Base-by-base conservation (phyloP, 345 rosid species). In the Citrus cavaleriei region DNA sequence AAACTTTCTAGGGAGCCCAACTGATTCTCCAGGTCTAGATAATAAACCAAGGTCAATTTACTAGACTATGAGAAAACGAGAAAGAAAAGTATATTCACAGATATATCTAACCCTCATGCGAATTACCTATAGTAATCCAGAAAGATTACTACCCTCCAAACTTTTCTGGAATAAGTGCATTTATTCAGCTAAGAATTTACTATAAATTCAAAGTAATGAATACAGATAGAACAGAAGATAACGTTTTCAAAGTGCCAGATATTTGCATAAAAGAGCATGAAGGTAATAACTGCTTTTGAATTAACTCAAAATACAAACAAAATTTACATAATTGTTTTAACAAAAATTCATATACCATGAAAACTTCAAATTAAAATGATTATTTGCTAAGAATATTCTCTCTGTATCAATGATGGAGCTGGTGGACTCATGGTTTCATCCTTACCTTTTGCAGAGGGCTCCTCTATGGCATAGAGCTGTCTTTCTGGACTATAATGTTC, bases 401-500 rank as follows among this genome's bases (percentile, higher is more conserved):
- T 91, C 70, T 79, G 72, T 76, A 93, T 90, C 54, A 70, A 68
- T 70, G 85, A 28, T 22, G 91, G 93, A 82, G 90, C 78, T 30
- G 99, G 99, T 10, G 97, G 92, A 67, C 73, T 85, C 92, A 90
- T 85, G 58, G 82, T 83, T 60, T 87, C 90, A 63, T 85, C 89
- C 83, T 79, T 87, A 75, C 63, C 87, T 61, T n/a, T 71, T 51
- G 70, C 30, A 74, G 72, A 71, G 10, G 80, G 40, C 80, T 87
- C 95, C 78, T 83, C 90, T 72, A 80, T 83, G 75, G 65, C 59
- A 78, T 86, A 77, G 60, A 86, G 88, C 86, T 84, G 88, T 81
- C 79, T 75, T 63, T 85, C 84, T 14, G 94, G 91, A 76, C 86
- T 82, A 46, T 37, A 70, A 55, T 73, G 73, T 60, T 83, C 93